Base-by-base conservation (phyloP, 2,329 filamentous ascomycete species). In the Hyphodiscus sp. region DNA sequence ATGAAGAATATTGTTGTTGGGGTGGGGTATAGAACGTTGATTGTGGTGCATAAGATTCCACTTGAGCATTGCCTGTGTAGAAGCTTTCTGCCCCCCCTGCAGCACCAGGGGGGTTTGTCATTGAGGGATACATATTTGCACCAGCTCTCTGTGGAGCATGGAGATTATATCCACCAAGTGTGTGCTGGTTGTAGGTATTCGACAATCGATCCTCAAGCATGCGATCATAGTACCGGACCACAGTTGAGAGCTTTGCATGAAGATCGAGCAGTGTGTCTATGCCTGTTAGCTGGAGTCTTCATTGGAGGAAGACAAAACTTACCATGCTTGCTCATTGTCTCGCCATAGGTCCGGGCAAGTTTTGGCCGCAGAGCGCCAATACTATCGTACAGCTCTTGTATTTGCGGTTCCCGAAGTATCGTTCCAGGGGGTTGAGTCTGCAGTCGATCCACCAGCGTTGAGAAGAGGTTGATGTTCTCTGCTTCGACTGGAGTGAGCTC, bases 271-370 rank as follows among this genome's bases (percentile, higher is more conserved):
- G 78, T 0, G 92, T 94, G 69, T 99, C 91, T 94, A 57, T 20
- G 7, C 8, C 29, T 13, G 59, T 78, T 65, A 79, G 71, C 26
- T 18, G 49, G 49, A 51, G 38, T 18, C 23, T 38, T 38, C n/a
- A 19, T n/a, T 29, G 23, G 8, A 42, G 18, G 38, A 44, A 23
- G 41, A 6, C 11, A 2, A 11, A 26, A 72, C 82, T 68, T 74
- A 89, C 89, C 91, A 70, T 97, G 94, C 71, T 99, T 99, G 80
- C 94, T 97, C 94, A 99, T 97, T 0, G 94, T 96, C 74, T 99
- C 94, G 52, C 94, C 94, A 67, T 97, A 96, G 0, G 92, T 96
- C 53, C 94, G 82, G 4, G 94, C 94, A 52, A 99, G 77, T 70
- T 99, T 99, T 1, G 94, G 94, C 48, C 94, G 82, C 58, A 99